A percentile compares a stretch with the other conserved stretches of the same genome.
These are phyloP conservation scores for Teunomyces lycoperdinae DNA, from an alignment of 805 yeast genomes.

Conservation along the genomic window DNA sequence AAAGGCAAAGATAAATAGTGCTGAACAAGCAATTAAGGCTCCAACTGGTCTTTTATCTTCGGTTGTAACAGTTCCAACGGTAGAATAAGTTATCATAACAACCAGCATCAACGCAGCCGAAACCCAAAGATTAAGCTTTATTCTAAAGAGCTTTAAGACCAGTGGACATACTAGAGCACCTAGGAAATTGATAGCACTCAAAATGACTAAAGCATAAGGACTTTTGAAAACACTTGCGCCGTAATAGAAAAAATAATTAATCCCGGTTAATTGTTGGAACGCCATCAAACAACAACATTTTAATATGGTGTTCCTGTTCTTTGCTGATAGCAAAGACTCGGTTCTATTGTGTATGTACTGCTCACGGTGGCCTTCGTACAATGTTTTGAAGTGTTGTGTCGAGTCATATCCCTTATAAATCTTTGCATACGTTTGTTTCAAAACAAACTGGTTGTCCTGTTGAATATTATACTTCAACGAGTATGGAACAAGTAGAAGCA, in stretches of 20 bases:
- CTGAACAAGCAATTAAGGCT: constrained; percentile 14
- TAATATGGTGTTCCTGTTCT: background rate
- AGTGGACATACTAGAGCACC: constrained; percentile 18
- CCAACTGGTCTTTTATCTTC: constrained; percentile 1
- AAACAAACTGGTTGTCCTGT: background rate
- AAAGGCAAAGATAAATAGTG: constrained; percentile 19
- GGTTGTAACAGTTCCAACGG: constrained; percentile 7
- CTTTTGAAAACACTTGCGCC: constrained; percentile 21
- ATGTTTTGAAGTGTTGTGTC: background rate
- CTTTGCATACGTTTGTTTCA: background rate
- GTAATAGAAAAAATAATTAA: constrained; percentile 32
- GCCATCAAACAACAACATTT: constrained; percentile 24
- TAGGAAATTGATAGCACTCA: constrained; percentile 19
- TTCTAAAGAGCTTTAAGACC: constrained; percentile 12
- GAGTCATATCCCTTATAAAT: background rate
- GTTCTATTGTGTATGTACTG: background rate
- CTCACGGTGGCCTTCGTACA: background rate
- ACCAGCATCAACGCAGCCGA: constrained; percentile 14
- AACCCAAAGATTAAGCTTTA: constrained; percentile 10
- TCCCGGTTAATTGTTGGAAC: constrained; percentile 36
- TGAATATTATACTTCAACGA: constrained; percentile 7
- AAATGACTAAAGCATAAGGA: constrained; percentile 12
- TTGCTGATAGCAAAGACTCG: background rate
- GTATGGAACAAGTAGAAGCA: constrained; percentile 9
- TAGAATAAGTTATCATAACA: constrained; percentile 14